Percentiles rank a stretch among this genome's conserved stretches.
Conservation (phyloP, 192 early-diverging fungal genomes). For the Coemansia sp. region DNA sequence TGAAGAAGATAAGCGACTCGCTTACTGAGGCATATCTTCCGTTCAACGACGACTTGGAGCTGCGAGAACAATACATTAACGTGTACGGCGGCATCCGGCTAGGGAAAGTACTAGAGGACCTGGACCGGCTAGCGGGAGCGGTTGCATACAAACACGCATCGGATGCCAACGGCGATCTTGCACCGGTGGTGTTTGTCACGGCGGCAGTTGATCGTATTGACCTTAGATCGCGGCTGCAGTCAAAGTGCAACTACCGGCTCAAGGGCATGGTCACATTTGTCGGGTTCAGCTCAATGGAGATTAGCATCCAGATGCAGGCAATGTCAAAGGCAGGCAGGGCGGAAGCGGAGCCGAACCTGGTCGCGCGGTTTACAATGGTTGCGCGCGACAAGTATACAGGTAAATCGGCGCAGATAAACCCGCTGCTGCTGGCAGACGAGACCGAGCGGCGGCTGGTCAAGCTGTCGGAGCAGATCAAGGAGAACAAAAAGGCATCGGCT, state of each 20-base stretch:
- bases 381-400: conserved; percentile 69
- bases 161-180: conserved; percentile 53
- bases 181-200: conserved; percentile 77
- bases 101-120: conserved; percentile 83
- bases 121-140: conserved; percentile 81
- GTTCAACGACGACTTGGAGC: conserved; percentile 69
- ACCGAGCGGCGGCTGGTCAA: conserved; percentile 70
- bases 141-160: conserved; percentile 77
- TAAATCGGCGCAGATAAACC: conserved; percentile 71
- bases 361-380: conserved; percentile 89
- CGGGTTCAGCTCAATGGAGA: conserved; percentile 88
- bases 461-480: conserved; percentile 66
- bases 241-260: conserved; percentile 71
- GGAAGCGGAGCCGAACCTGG: conserved; percentile 62
- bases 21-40: conserved; percentile 78
- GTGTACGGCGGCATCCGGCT: conserved; percentile 70
- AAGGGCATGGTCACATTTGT: conserved; percentile 82
- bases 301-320: conserved; percentile 66
- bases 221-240: conserved; percentile 60
- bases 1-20: conserved; percentile 66
- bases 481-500: conserved; percentile 53
- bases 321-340: conserved; percentile 33
- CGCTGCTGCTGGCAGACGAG: conserved; percentile 69
- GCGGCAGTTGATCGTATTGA: conserved; percentile 88
- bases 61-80: conserved; percentile 81